Evolutionary conservation across 768 basidiomycete species (phyloP).

Genomic region (Artomyces pyxidatus): DNA sequence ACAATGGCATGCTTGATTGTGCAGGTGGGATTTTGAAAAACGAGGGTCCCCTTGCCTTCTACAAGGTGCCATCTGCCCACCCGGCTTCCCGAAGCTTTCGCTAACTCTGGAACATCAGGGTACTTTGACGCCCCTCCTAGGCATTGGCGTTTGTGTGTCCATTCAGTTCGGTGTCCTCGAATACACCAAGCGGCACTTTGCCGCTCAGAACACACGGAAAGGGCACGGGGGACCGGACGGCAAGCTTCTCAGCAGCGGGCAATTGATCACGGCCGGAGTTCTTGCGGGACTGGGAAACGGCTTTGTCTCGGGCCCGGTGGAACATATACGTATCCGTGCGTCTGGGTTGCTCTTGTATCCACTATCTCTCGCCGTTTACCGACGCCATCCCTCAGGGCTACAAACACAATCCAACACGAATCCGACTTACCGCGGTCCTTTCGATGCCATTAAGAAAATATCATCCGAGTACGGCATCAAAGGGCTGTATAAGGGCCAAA

Average conservation of each 20-base stretch:
- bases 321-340: conserved; percentile 94
- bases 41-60: conserved; percentile 90
- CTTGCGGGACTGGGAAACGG: conserved; percentile 86
- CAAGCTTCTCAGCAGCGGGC: conserved; percentile 44
- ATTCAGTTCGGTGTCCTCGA: conserved; percentile 94
- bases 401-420: conserved; percentile 83
- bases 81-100: neutral
- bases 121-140: conserved; percentile 81
- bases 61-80: conserved; percentile 54
- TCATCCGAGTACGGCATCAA: conserved; percentile 63
- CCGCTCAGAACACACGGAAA: conserved; percentile 44
- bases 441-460: conserved; percentile 85
- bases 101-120: conserved; percentile 41
- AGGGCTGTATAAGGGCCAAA: conserved; percentile 91
- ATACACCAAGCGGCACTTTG: conserved; percentile 74
- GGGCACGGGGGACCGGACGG: conserved; percentile 65
- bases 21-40: conserved; percentile 85
- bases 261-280: conserved; percentile 73
- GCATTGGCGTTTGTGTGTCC: conserved; percentile 91
- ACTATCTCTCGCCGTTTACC: neutral
- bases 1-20: conserved; percentile 80
- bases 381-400: conserved; percentile 45
- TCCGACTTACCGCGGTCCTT: conserved; percentile 74
- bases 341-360: conserved; percentile 7
- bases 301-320: conserved; percentile 91